Base-by-base conservation (phyloP, 805 yeast species). In the Cyberlindnera veronae region DNA sequence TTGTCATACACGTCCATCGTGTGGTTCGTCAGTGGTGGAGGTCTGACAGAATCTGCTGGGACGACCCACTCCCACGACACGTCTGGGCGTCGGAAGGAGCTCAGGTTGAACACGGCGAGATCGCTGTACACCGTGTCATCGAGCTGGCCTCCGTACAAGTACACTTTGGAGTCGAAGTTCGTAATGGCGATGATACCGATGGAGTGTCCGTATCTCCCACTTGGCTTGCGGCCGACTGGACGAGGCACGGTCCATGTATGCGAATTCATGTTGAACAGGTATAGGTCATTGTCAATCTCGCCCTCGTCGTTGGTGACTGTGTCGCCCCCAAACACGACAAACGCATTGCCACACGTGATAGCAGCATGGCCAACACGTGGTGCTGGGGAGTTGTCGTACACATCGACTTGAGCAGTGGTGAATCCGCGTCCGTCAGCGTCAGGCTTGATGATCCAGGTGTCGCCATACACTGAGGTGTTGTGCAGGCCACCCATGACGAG, bases 361-460 rank as follows among this genome's bases (percentile, higher is more conserved):
- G 95, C 75, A 6, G 96, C 87, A 63, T 93, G 99, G 4, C 98
- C 98, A 6, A 91, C 96, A 54, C 99, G 79, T 24, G 98, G 96
- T 15, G 96, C 91, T 2, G 97, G 96, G 14, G 87, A 77, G 36
- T 84, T 80, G 46, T 82, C 87, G 36, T 78, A 76, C 45, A 84
- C 85, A 44, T 84, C 86, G 36, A 82, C 71, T 53, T 69, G 83
- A 37, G 72, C 62, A 32, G 67, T 79, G 56, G 55, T 63, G 50
- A 53, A 70, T 40, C 48, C 45, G 26, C 38, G 32, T 1, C 42
- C 37, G 2, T 47, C 48, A 2, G 62, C 60, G 32, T 59, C 64
- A 3, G 86, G 81, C 47, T 76, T 76, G 42, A 91, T 70, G 44
- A 84, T 80, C 99, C 99, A 93, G 49, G 95, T 79, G 61, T 93